Conservation (phyloP, 2,329 filamentous ascomycete genomes). For the Ophiosphaerella narmari region DNA sequence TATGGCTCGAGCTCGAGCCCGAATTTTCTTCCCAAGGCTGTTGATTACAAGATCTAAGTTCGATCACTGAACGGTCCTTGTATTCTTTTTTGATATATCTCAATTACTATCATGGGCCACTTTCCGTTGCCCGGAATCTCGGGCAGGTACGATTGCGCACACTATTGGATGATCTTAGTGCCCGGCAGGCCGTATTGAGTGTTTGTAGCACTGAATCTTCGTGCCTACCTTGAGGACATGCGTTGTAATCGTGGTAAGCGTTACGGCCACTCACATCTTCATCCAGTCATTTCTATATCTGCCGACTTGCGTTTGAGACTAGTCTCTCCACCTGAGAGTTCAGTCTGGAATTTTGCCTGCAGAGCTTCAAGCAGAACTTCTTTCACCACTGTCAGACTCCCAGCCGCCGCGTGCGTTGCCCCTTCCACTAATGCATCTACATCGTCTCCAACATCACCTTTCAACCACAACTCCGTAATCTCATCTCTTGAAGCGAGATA, state of each 20-base stretch:
- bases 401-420: conserved; percentile 66
- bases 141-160: no score
- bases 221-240: no score
- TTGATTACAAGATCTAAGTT: no score
- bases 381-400: conserved; percentile 63
- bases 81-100: no score
- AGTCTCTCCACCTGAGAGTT: conserved; percentile 18
- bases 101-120: no score
- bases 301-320: conserved; percentile 31
- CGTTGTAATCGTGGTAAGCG: background rate
- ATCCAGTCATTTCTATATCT: conserved; percentile 42
- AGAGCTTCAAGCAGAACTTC: conserved; percentile 63
- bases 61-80: no score
- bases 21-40: no score
- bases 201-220: no score
- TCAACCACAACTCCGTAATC: conserved; percentile 93
- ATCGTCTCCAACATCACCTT: conserved; percentile 64
- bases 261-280: conserved; percentile 9
- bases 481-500: conserved; percentile 88
- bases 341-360: conserved; percentile 36
- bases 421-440: conserved; percentile 64
- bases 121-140: no score
- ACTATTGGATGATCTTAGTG: no score
- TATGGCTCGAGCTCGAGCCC: no score
- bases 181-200: no score